Base-by-base conservation (phyloP, 805 yeast genomes). In the Allodekkera sacchari region DNA sequence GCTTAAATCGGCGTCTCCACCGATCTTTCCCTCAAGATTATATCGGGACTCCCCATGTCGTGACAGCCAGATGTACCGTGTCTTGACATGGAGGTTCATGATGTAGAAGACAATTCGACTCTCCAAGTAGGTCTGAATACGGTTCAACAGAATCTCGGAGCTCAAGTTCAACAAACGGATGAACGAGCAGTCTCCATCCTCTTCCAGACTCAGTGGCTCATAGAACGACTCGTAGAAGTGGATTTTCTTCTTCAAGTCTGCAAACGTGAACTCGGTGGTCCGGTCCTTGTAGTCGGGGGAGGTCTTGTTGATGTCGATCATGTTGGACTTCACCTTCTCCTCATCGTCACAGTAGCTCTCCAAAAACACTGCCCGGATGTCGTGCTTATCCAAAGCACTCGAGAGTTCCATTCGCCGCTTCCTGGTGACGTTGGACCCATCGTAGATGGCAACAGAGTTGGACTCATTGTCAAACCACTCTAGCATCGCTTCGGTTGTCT, bases 11-110 rank as follows among this genome's bases (percentile, higher is more conserved):
- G 95, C 83, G 61, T 89, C 96, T 14, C 97, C 98, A 21, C 98
- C 98, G 42, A 92, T 83, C 56, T 85, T 85, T 19, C 96, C 96
- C 30, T 87, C 87, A 36, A 92, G 67, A 55, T 92, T 92, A 61
- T 79, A 92, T 52, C 77, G 77, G 3, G 94, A 81, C 59, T 92
- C 98, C 18, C 98, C 98, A 50, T 92, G 98, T 46, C 98, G 74
- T 30, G 95, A 83, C 30, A 92, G 66, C 89, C 95, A 92, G 39
- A 92, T 87, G 41, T 80, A 72, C 41, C 97, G 71, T 18, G 96
- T 95, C 53, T 84, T 83, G 45, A 87, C 83, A 55, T 88, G 96
- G 44, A 92, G 63, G 51, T 92, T 92, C 96, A 92, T 88, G 25
- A 92, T 84, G 53, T 87, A 92, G 58, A 87, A 92, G 13, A 88